These are phyloP conservation scores for Aspergillus sclerotialis DNA, from an alignment of 2,329 filamentous ascomycete genomes.

Conservation along the genomic window DNA sequence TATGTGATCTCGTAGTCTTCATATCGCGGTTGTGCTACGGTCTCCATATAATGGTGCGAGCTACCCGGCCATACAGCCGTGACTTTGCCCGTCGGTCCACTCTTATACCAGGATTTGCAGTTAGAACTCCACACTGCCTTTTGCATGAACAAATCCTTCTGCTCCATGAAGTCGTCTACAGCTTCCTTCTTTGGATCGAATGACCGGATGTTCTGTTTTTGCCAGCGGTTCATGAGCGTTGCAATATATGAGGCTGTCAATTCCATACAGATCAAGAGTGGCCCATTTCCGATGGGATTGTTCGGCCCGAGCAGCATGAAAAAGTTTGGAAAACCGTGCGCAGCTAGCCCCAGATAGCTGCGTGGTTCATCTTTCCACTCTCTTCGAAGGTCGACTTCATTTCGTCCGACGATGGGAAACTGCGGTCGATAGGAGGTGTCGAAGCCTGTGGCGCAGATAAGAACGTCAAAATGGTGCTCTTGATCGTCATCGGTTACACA, in stretches of 20 bases:
- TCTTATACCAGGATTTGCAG: constrained; percentile 32
- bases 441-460: constrained; percentile 15
- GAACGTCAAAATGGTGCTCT: constrained; percentile 9
- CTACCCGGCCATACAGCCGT: constrained; percentile 16
- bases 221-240: constrained; percentile 29
- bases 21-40: background rate
- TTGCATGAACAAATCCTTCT: constrained; percentile 26
- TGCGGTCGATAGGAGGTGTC: constrained; percentile 32
- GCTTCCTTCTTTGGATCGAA: constrained; percentile 30
- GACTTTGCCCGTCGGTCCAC: constrained; percentile 16
- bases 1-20: background rate
- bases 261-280: constrained; percentile 27
- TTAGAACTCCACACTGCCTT: constrained; percentile 27
- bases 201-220: constrained; percentile 20
- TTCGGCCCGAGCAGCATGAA: constrained; percentile 26
- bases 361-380: constrained; percentile 36
- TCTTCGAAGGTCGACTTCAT: constrained; percentile 36
- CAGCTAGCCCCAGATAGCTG: constrained; percentile 41
- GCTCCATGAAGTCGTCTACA: constrained; percentile 25
- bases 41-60: constrained; percentile 12
- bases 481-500: constrained; percentile 14
- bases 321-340: constrained; percentile 43
- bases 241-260: constrained; percentile 39
- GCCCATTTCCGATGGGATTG: constrained; percentile 37
- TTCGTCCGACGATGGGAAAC: constrained; percentile 36